A percentile compares a stretch with the other conserved stretches of the same genome.
These are phyloP conservation scores for Ceratocystis papillata DNA, from an alignment of 2,329 filamentous ascomycete genomes.

Conservation along the genomic window DNA sequence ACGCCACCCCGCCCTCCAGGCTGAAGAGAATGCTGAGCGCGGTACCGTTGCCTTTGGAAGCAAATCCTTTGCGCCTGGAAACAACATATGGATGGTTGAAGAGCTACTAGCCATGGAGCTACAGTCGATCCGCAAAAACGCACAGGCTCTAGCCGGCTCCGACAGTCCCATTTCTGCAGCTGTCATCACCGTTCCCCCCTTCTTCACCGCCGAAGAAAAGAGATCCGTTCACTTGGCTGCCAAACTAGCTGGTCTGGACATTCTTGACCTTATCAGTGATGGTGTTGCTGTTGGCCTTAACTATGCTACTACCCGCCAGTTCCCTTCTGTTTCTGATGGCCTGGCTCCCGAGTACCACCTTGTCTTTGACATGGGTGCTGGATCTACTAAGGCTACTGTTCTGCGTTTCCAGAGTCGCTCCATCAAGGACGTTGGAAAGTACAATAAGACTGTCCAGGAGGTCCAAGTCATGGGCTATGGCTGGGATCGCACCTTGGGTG, in stretches of 20 bases:
- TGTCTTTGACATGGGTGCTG: conserved; percentile 96
- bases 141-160: conserved; percentile 69
- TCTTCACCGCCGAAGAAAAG: conserved; percentile 85
- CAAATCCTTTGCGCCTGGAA: conserved; percentile 48
- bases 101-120: conserved; percentile 94
- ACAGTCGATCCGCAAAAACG: conserved; percentile 81
- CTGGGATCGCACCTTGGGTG: conserved; percentile 83
- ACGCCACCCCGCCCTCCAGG: conserved; percentile 66
- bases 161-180: conserved; percentile 64
- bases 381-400: conserved; percentile 81
- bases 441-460: conserved; percentile 94
- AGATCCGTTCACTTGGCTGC: conserved; percentile 74
- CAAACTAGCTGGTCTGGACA: conserved; percentile 74
- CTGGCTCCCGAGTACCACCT: conserved; percentile 83
- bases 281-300: conserved; percentile 87
- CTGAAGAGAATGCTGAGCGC: conserved; percentile 40
- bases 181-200: conserved; percentile 81
- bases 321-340: conserved; percentile 72
- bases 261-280: conserved; percentile 77
- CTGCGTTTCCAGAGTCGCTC: conserved; percentile 78
- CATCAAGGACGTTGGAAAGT: conserved; percentile 84
- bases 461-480: conserved; percentile 77
- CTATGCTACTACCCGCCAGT: conserved; percentile 84
- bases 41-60: conserved; percentile 76
- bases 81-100: conserved; percentile 68